Evolutionary conservation across 495 filamentous ascomycete genomes (phyloP).

Genomic region (Clavariopsis aquatica): DNA sequence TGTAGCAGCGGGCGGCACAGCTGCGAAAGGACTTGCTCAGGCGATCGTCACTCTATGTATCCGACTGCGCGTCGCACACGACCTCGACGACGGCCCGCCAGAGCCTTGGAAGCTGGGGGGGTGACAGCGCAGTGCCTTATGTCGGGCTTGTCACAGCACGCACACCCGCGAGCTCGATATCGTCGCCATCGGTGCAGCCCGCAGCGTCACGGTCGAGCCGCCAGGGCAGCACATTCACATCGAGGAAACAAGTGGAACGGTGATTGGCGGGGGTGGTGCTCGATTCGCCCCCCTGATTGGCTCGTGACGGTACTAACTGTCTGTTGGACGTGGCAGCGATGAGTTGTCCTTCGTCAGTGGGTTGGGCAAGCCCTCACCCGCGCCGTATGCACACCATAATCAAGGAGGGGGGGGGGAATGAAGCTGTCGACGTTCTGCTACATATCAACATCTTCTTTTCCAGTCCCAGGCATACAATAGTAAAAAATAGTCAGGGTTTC

Average conservation of each 20-base stretch:
- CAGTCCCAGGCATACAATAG: too few relatives aligned
- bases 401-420: conserved; percentile 3
- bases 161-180: conserved; percentile 18
- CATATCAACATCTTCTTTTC: background rate
- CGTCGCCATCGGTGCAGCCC: conserved; percentile 12
- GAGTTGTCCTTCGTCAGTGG: conserved; percentile 28
- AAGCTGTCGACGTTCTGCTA: conserved; percentile 3
- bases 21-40: background rate
- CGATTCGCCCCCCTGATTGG: conserved; percentile 18
- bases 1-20: conserved; percentile 7
- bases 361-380: conserved; percentile 1
- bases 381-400: conserved; percentile 22
- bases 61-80: conserved; percentile 22
- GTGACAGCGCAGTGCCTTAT: conserved; percentile 32
- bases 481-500: too few relatives aligned
- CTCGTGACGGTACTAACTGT: background rate
- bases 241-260: conserved; percentile 3
- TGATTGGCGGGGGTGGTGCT: conserved; percentile 18
- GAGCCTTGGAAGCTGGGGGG: conserved; percentile 6
- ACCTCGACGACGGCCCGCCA: background rate
- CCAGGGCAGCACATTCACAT: conserved; percentile 25
- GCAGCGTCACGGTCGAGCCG: conserved; percentile 3
- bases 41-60: conserved; percentile 24
- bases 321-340: conserved; percentile 28
- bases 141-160: conserved; percentile 29